Base-by-base conservation (phyloP, 495 filamentous ascomycete genomes). In the Tuber borchii region DNA sequence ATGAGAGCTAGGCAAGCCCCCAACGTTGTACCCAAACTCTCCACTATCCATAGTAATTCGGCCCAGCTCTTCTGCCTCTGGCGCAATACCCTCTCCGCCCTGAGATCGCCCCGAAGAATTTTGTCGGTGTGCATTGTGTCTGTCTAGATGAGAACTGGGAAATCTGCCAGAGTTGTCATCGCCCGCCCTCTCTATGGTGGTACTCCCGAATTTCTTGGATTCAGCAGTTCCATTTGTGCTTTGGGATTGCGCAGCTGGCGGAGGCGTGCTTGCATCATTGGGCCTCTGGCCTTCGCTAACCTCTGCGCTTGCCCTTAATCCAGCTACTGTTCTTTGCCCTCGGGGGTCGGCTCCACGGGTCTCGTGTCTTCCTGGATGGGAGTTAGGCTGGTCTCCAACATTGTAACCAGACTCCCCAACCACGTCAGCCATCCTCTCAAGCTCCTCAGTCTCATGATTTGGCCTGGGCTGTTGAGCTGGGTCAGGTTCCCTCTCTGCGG, bases 11-110 rank as follows among this genome's bases (percentile, higher is more conserved):
- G 48, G 22, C 46, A 48, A 7, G 46, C 46, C 46, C 6, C 76
- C 73, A 31, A 73, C 37, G 22, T 78, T 78, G 39, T 78, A 78
- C 31, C 76, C 74, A 34, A 78, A 78, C 12, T 76, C 74, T 19
- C 74, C 61, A 14, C 26, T 69, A 17, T 42, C 51, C 4, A 78
- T 20, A 6, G 37, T 40, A 14, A 76, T 73, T 31, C 73, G 48
- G 3, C 71, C 44, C 16, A 77, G 70, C 70, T 77, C 77, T 8
- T 68, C 44, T 5, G 44, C 70, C 37, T 78, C 74, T 12, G 44
- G 44, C 1, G 8, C 22, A 7, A 8, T 26, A 26, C 48, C 48
- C 8, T 26, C 48, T 26, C n/a, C 20, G 48, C 48, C 48, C 20
- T 56, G 22, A 12, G 10, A n/a, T 56, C 7, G 48, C 48, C 48